Conservation (phyloP, 345 rosid species). For the Cardamine chenopodiifolia region DNA sequence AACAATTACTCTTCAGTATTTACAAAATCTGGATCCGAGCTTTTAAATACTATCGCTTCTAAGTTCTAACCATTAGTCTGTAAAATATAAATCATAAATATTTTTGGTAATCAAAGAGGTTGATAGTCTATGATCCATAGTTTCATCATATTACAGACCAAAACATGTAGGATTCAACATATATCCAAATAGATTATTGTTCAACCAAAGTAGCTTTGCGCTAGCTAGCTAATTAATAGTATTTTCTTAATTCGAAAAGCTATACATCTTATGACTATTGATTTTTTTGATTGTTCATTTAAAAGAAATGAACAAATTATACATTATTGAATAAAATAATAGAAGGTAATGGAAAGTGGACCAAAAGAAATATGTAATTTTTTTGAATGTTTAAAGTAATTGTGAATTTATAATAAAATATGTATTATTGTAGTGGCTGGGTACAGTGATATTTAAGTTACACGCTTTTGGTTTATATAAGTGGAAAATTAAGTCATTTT, state of each 20-base stretch:
- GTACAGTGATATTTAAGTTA: background rate
- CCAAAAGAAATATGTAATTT: background rate
- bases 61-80: constrained; percentile 2
- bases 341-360: constrained; percentile 4
- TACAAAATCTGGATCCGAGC: background rate
- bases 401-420: constrained; percentile 1
- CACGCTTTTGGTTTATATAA: constrained; percentile 23
- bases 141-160: background rate
- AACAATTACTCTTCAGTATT: background rate
- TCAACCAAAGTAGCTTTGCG: constrained; percentile 12
- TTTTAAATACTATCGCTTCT: background rate
- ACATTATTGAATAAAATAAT: background rate
- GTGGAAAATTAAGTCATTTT: background rate
- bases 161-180: background rate
- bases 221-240: constrained; percentile 1
- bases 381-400: background rate
- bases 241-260: background rate
- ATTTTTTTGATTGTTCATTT: background rate
- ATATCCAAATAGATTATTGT: background rate
- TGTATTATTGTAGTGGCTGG: background rate
- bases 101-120: background rate
- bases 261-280: background rate
- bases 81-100: background rate
- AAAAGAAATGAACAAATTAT: background rate
- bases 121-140: background rate